phyloP scores from a whole-genome alignment of 768 basidiomycete genomes.

The Kwoniella europaea region DNA sequence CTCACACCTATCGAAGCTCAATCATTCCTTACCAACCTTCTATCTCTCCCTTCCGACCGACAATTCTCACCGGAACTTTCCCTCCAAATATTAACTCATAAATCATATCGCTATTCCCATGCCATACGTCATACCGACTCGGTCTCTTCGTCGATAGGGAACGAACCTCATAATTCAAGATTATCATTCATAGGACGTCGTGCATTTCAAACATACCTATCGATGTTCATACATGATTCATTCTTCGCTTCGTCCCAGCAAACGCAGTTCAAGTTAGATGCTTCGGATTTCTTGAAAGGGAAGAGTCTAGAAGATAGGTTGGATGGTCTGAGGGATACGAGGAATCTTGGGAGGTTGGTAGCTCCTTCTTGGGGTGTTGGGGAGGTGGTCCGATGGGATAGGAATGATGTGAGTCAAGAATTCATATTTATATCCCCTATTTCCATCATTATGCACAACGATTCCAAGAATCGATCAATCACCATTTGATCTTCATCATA shows the following conservation, averaged over 20 bases:
- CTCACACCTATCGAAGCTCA: constrained; percentile 30
- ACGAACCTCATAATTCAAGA: constrained; percentile 45
- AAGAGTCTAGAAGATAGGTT: constrained; percentile 41
- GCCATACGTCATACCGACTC: constrained; percentile 33
- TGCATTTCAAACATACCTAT: constrained; percentile 46
- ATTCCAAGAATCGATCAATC: too few relatives aligned
- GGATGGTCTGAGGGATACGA: constrained; percentile 44
- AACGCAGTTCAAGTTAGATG: not conserved
- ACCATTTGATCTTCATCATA: too few relatives aligned
- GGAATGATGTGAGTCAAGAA: constrained; percentile 38
- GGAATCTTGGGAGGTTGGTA: constrained; percentile 52
- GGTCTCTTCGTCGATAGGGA: not conserved
- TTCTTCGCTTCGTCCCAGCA: not conserved
- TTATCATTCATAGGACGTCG: constrained; percentile 53
- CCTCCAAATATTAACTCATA: constrained; percentile 56
- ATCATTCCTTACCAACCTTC: constrained; percentile 47
- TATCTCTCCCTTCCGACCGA: constrained; percentile 42
- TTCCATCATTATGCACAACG: too few relatives aligned
- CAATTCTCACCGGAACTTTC: constrained; percentile 50
- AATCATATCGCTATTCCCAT: constrained; percentile 55
- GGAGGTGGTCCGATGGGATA: constrained; percentile 45
- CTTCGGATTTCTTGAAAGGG: constrained; percentile 38
- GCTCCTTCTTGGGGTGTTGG: constrained; percentile 46
- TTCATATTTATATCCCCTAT: too few relatives aligned
- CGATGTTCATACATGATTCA: constrained; percentile 52